Base-by-base conservation (phyloP, 768 basidiomycete species). In the Cubamyces sp. region DNA sequence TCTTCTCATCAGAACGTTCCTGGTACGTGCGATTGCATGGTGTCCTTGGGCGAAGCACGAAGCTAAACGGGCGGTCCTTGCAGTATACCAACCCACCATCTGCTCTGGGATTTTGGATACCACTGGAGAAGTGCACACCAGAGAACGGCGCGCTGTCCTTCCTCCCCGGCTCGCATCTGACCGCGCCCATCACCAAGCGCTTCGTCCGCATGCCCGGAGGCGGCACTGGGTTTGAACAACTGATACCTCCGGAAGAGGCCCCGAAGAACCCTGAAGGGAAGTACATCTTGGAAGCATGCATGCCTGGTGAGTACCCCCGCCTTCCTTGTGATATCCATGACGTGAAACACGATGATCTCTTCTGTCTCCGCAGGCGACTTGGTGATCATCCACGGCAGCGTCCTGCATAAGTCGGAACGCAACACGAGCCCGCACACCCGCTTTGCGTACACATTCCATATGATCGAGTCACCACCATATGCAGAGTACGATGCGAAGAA, bases 81-180 rank as follows among this genome's bases (percentile, higher is more conserved):
- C 72, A 98, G 87, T 98, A 96, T 75, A 97, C 96, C 9, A 80
- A 91, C 42, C 97, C 97, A 12, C 92, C 92, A 0, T 87, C 87
- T 9, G 97, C 97, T 0, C 83, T 98, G 21, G 97, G 97, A 2
- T 93, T 96, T 72, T 99, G 97, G 97, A 91, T 98, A 60, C 92
- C 96, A 0, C 78, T 99, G 40, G 96, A 98, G 73, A 81, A 84
- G 61, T 97, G 95, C 74, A 95, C 94, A 5, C 71, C 82, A 2
- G 75, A 77, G 46, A 96, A 96, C 68, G 94, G 94, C 9, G 92
- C 94, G 8, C 81, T 95, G 6, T 92, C 89, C 5, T 96, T 96
- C 75, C 79, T 92, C 2, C 95, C 96, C 0, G 94, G 96, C 21
- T 96, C 94, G 1, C 97, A 99, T 74, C 81, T 89, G 34, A 82